A percentile compares a stretch with the other conserved stretches of the same genome.
Conservation (phyloP, 306 rosid species). For the Dryas alaskensis region DNA sequence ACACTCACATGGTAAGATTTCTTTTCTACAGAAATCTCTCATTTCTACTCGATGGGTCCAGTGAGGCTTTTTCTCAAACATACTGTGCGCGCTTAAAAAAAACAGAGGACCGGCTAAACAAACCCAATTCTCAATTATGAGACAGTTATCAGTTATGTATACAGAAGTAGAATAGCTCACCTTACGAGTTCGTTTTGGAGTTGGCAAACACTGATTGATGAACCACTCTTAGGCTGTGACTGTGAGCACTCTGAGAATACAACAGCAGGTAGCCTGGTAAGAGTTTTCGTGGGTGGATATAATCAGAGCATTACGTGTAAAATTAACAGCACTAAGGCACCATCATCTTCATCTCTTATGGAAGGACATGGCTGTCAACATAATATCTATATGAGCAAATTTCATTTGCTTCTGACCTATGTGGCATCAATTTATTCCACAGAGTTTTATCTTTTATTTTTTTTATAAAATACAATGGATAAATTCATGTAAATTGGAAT, state of each 20-base stretch:
- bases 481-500: no score
- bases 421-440: no score
- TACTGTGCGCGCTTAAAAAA: neutral
- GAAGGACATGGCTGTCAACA: conserved; percentile 1
- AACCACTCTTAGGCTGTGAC: no score
- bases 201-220: neutral
- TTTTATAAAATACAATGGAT: no score
- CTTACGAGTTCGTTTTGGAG: neutral
- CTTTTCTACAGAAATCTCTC: neutral
- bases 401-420: no score
- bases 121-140: neutral
- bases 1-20: neutral
- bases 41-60: neutral
- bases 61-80: conserved; percentile 22
- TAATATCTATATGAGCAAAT: no score
- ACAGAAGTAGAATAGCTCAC: conserved; percentile 2
- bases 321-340: neutral
- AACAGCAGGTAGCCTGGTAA: no score
- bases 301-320: neutral
- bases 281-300: neutral
- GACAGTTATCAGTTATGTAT: neutral
- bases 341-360: neutral
- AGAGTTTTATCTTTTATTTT: no score
- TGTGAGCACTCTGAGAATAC: no score
- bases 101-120: neutral